phyloP scores from a whole-genome alignment of 768 basidiomycete species.

The Mycena filopes region DNA sequence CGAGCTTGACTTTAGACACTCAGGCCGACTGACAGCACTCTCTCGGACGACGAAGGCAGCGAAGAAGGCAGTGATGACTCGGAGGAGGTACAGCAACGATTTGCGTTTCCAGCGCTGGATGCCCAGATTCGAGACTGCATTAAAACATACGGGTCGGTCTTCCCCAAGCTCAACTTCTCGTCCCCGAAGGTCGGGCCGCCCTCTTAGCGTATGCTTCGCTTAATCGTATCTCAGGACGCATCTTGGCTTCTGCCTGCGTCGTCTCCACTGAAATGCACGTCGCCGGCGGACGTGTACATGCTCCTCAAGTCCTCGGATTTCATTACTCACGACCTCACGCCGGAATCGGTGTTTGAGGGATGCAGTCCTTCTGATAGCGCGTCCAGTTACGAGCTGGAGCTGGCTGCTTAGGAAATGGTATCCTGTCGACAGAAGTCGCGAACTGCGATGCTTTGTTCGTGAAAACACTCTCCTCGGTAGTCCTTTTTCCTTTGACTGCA shows the following conservation, averaged over 20 bases:
- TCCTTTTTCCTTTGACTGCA: constrained; percentile 29
- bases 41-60: constrained; percentile 70
- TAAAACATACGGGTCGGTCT: constrained; percentile 81
- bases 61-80: constrained; percentile 46
- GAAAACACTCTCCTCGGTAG: constrained; percentile 76
- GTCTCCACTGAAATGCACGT: constrained; percentile 86
- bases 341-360: constrained; percentile 72
- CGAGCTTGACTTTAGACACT: constrained; percentile 1
- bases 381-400: constrained; percentile 71
- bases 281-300: constrained; percentile 91
- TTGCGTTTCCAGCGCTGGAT: constrained; percentile 88
- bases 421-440: constrained; percentile 82
- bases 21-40: constrained; percentile 64
- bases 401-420: constrained; percentile 94
- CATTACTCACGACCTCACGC: constrained; percentile 78
- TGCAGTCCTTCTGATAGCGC: constrained; percentile 49
- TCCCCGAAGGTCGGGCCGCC: constrained; percentile 76
- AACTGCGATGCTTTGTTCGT: constrained; percentile 92
- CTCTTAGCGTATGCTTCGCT: neutral
- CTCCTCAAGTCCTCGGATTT: constrained; percentile 95
- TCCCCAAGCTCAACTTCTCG: constrained; percentile 97
- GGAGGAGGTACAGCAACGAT: constrained; percentile 44
- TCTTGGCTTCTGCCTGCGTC: constrained; percentile 90
- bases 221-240: constrained; percentile 72
- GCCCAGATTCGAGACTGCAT: constrained; percentile 72